A percentile compares a stretch with the other conserved stretches of the same genome.
phyloP scores from a whole-genome alignment of 306 rosid genomes.

The Rosa rugosa region DNA sequence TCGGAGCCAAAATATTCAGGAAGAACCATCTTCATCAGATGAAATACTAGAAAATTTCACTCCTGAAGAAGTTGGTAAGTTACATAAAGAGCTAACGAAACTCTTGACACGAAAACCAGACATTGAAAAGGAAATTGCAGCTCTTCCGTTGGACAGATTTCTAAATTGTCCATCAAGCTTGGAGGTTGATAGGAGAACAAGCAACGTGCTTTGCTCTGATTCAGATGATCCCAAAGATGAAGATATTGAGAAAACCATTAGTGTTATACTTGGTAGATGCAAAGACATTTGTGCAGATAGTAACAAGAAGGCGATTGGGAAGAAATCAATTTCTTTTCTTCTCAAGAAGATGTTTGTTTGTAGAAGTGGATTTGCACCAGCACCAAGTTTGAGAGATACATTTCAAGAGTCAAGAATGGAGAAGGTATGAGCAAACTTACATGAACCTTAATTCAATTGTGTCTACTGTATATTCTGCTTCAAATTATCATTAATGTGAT shows the following conservation, averaged over 20 bases:
- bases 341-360: slow-evolving; percentile 90
- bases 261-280: slow-evolving; percentile 81
- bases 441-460: not conserved
- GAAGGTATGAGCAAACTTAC: slow-evolving; percentile 51
- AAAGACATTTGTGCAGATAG: slow-evolving; percentile 68
- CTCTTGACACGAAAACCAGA: slow-evolving; percentile 71
- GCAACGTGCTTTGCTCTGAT: slow-evolving; percentile 54
- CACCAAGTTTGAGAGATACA: slow-evolving; percentile 74
- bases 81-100: slow-evolving; percentile 75
- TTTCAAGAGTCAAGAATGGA: slow-evolving; percentile 95
- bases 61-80: slow-evolving; percentile 87
- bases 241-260: slow-evolving; percentile 82
- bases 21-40: slow-evolving; percentile 62
- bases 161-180: slow-evolving; percentile 96
- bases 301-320: slow-evolving; percentile 62
- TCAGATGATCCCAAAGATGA: slow-evolving; percentile 56
- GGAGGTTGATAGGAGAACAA: slow-evolving; percentile 85
- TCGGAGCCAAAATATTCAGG: slow-evolving; percentile 35
- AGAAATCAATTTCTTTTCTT: slow-evolving; percentile 85
- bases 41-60: slow-evolving; percentile 59
- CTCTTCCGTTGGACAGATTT: slow-evolving; percentile 93
- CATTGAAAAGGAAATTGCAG: slow-evolving; percentile 64
- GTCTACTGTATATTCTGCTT: not conserved
- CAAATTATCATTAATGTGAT: slow-evolving; percentile 4
- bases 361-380: slow-evolving; percentile 74